These are phyloP conservation scores for Colletotrichum tofieldiae DNA, from an alignment of 2,329 filamentous ascomycete species.

Conservation along the genomic window DNA sequence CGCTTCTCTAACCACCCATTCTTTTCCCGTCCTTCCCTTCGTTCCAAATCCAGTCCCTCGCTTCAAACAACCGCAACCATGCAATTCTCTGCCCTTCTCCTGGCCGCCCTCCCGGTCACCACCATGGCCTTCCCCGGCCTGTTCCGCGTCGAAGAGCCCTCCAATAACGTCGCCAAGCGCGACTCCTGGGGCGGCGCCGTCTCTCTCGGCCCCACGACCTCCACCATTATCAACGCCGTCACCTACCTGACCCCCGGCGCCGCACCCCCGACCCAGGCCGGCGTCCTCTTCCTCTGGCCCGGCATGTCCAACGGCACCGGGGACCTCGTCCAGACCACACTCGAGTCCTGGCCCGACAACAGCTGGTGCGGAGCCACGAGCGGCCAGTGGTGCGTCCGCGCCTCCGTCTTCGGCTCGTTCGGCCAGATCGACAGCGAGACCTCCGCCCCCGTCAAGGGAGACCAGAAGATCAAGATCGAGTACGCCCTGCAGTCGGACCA, in stretches of 20 bases:
- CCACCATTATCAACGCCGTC: constrained; percentile 55
- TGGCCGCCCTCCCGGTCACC: constrained; percentile 23
- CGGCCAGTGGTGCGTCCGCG: constrained; percentile 57
- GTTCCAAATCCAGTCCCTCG: constrained; percentile 12
- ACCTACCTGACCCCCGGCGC: constrained; percentile 56
- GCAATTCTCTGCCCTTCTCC: constrained; percentile 30
- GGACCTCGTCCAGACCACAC: constrained; percentile 58
- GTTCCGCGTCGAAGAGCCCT: constrained; percentile 27
- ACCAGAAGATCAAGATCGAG: constrained; percentile 8
- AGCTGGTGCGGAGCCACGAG: constrained; percentile 57
- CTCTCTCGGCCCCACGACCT: constrained; percentile 31
- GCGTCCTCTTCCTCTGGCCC: constrained; percentile 59
- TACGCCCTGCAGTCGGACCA: constrained; percentile 48
- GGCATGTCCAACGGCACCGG: constrained; percentile 63
- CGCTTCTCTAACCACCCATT: constrained; percentile 22
- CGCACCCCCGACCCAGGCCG: constrained; percentile 32
- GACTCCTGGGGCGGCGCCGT: constrained; percentile 33
- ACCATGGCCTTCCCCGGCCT: constrained; percentile 32
- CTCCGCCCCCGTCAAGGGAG: constrained; percentile 13
- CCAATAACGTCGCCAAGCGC: constrained; percentile 26
- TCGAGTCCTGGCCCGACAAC: constrained; percentile 52
- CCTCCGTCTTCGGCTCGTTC: constrained; percentile 49
- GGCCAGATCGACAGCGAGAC: too few relatives aligned
- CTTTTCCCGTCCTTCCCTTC: constrained; percentile 11
- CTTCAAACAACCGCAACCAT: constrained; percentile 8